phyloP scores from a whole-genome alignment of 768 basidiomycete genomes.

The Collybia sp. region DNA sequence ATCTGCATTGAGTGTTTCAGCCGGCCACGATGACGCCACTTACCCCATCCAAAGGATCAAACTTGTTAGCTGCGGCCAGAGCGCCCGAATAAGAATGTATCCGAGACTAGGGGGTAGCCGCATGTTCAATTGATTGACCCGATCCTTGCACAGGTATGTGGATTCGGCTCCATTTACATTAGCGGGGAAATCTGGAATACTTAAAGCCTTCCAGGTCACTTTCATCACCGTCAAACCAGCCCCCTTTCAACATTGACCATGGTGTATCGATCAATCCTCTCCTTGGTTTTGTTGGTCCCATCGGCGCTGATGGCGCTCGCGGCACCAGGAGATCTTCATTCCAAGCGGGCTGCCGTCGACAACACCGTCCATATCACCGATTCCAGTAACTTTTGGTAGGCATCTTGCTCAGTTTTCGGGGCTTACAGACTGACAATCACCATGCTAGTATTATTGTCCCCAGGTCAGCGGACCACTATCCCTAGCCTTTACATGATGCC shows the following conservation, averaged over 20 bases:
- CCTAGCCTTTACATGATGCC: background rate
- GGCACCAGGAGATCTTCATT: conserved; percentile 7
- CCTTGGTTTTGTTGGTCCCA: background rate
- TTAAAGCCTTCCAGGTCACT: background rate
- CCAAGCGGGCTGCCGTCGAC: conserved; percentile 26
- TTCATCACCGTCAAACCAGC: background rate
- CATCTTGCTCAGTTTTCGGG: background rate
- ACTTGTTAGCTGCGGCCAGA: background rate
- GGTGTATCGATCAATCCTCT: background rate
- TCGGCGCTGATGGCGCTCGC: background rate
- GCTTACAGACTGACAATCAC: background rate
- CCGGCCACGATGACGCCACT: background rate
- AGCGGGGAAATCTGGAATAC: background rate
- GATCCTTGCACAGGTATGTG: too few relatives aligned
- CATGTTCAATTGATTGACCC: too few relatives aligned
- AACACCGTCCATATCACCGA: conserved; percentile 45
- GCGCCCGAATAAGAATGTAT: too few relatives aligned
- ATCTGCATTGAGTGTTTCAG: background rate
- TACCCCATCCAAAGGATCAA: background rate
- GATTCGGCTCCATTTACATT: background rate
- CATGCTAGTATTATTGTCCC: conserved; percentile 36
- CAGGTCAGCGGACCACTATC: conserved; percentile 18
- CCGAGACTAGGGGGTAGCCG: too few relatives aligned
- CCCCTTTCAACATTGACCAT: background rate
- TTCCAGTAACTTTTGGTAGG: conserved; percentile 38